Evolutionary conservation across 2,329 filamentous ascomycete species (phyloP).

Genomic region (Diplodia mutila): DNA sequence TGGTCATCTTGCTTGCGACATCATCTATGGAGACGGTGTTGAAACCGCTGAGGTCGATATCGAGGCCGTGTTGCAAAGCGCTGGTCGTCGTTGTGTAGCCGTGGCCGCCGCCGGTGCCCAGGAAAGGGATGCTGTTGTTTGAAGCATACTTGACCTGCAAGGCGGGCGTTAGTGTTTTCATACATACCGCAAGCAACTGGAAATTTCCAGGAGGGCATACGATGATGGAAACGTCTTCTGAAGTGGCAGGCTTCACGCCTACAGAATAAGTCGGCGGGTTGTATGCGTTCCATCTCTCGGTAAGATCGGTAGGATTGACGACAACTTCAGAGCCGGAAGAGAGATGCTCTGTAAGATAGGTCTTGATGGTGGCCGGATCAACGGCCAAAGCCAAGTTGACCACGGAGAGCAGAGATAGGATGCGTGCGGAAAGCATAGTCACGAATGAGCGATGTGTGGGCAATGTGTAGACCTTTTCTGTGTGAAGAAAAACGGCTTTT

Average conservation of each 20-base stretch:
- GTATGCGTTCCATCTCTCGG: not conserved
- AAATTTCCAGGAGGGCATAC: not conserved
- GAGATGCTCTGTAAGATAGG: not conserved
- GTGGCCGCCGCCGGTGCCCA: constrained; percentile 42
- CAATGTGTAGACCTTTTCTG: no score
- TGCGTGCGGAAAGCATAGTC: not conserved
- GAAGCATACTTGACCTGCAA: not conserved
- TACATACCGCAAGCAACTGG: no score
- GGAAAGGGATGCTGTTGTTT: constrained; percentile 35
- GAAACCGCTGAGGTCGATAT: constrained; percentile 39
- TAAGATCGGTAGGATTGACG: not conserved
- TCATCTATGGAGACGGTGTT: constrained; percentile 33
- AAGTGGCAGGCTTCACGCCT: not conserved
- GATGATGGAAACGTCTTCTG: not conserved
- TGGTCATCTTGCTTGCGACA: constrained; percentile 31
- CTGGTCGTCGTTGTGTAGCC: constrained; percentile 37
- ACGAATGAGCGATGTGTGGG: not conserved
- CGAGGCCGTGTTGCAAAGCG: constrained; percentile 34
- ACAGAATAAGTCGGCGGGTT: not conserved
- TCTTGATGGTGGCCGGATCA: not conserved
- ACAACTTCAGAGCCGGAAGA: not conserved
- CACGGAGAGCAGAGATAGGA: not conserved
- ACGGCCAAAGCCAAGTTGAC: not conserved
- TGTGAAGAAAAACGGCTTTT: no score
- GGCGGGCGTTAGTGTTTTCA: no score